Evolutionary conservation across 257 asterid species (phyloP).

Genomic region (Solanum tacnaense): DNA sequence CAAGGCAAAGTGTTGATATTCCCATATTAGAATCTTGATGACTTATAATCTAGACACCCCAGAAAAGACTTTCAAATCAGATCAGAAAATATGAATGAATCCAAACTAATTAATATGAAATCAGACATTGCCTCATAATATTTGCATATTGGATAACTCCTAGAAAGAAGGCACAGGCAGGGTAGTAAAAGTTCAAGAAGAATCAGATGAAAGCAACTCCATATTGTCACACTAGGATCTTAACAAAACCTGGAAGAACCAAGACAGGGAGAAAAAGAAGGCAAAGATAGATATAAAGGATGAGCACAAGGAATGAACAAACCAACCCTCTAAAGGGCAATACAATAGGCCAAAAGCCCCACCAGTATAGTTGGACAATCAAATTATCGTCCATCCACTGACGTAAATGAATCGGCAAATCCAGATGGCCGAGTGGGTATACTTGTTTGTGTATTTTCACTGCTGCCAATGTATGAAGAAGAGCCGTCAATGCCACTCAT

Average conservation of each 20-base stretch:
- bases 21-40: neutral
- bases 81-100: neutral
- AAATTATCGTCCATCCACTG: neutral
- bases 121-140: conserved; percentile 6
- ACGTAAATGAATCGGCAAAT: conserved; percentile 1
- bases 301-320: neutral
- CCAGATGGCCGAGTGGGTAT: conserved; percentile 13
- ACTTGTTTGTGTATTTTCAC: conserved; percentile 8
- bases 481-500: conserved; percentile 31
- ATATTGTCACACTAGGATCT: neutral
- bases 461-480: conserved; percentile 6
- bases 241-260: neutral
- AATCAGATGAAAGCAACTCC: neutral
- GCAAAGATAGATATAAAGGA: neutral
- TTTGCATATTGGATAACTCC: conserved; percentile 1
- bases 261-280: neutral
- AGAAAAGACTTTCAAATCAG: neutral
- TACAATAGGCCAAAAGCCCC: neutral
- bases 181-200: neutral
- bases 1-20: neutral
- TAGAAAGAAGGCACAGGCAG: neutral
- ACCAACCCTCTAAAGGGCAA: neutral
- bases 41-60: neutral
- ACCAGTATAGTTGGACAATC: neutral
- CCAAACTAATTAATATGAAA: neutral